Evolutionary conservation across 306 rosid genomes (phyloP), one percentile per base, ranked within the genome.

Genomic region (Oxytropis ochrocephala): DNA sequence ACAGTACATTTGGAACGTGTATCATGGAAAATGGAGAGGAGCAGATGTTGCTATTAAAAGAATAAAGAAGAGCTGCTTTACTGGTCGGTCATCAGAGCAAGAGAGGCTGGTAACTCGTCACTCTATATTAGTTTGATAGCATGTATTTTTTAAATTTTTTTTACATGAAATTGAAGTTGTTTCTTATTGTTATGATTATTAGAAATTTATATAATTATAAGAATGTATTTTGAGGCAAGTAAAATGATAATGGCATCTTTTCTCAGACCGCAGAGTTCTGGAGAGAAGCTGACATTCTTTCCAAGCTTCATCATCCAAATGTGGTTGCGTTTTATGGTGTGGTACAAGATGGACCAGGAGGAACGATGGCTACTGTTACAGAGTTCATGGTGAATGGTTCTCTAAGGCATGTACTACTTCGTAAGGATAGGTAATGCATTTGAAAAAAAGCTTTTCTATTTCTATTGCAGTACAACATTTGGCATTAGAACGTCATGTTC

Each of bases 241-340:
- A 48, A 72, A 38, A 41, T 72, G 67, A 44, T 57, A 33, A 51
- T 67, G 78, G 33, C 70, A 72, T 52, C 75, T 41, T 35, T 66
- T 73, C 55, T 75, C 86, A 92, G 98, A 83, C 91, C 36, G 46
- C 77, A 46, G 98, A 92, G 76, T 92, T 92, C 83, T 92, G 98
- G 98, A 83, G 95, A 73, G 98, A 92, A 92, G 98, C 98, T 53
- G 98, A 75, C 79, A 92, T 92, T 74, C 98, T 92, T 73, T 92
- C 98, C 48, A 89, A 92, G 87, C 98, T 92, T 82, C 96, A 92
- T 70, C 98, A 92, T 85, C 98, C 98, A 77, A 92, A 92, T 79
- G 98, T 92, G 42, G 95, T 92, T 42, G 98, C 98, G 52, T 89
- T 92, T 75, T 92, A 92, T 79, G 98, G 98, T 76, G 96, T 92